Conservation (phyloP, 2,329 filamentous ascomycete species). For the Malbranchea zuffiana region DNA sequence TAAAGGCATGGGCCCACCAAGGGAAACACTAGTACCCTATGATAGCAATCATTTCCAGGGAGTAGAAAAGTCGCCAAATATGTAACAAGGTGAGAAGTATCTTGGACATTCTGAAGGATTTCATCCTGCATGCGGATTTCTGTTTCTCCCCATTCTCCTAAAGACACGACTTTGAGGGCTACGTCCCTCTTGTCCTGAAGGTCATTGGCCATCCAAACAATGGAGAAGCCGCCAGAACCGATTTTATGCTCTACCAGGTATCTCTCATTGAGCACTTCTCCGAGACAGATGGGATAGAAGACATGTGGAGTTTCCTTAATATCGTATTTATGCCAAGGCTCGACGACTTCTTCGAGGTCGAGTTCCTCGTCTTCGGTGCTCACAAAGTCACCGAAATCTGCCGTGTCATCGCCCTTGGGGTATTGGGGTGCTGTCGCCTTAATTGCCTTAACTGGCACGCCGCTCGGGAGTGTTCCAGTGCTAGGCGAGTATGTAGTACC, state of each 20-base stretch:
- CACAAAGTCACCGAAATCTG: conserved; percentile 11
- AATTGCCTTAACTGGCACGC: conserved; percentile 3
- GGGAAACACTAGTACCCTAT: conserved; percentile 7
- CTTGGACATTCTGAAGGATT: conserved; percentile 9
- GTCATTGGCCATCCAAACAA: conserved; percentile 15
- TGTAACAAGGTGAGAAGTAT: conserved; percentile 13
- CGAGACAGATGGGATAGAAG: conserved; percentile 14
- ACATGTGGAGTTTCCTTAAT: conserved; percentile 2
- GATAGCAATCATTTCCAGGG: not conserved
- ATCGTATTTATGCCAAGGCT: conserved; percentile 10
- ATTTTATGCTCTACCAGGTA: conserved; percentile 14
- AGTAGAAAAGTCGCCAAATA: conserved; percentile 11
- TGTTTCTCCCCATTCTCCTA: conserved; percentile 4
- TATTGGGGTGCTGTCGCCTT: conserved; percentile 5
- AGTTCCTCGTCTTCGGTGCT: conserved; percentile 8
- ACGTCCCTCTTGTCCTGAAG: conserved; percentile 10
- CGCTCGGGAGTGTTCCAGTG: no score
- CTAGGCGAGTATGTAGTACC: no score
- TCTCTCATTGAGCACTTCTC: conserved; percentile 12
- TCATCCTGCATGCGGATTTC: conserved; percentile 11
- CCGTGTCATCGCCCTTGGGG: conserved; percentile 2
- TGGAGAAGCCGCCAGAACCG: conserved; percentile 13
- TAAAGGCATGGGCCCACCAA: conserved; percentile 1
- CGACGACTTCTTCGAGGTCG: conserved; percentile 8
- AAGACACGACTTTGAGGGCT: conserved; percentile 12